Evolutionary conservation across 1,284 basidiomycete genomes (phyloP).

Genomic region (Mycena sp.): DNA sequence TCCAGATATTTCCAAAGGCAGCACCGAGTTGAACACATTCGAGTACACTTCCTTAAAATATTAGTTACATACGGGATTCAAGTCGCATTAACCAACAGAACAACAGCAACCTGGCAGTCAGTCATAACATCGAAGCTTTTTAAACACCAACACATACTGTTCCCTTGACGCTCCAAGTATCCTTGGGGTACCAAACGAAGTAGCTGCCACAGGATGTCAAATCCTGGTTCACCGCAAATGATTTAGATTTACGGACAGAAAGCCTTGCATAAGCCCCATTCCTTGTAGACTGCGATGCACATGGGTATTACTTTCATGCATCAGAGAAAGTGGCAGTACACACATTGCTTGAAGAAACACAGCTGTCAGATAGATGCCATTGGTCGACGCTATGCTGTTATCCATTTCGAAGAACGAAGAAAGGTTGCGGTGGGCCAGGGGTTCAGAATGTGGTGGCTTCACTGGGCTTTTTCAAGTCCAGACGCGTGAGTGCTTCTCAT

Average conservation of each 20-base stretch:
- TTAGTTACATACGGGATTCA: neutral
- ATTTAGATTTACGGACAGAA: neutral
- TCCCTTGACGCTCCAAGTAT: neutral
- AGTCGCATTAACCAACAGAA: neutral
- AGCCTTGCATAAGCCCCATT: slow-evolving; percentile 3
- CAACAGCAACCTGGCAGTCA: neutral
- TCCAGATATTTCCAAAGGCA: neutral
- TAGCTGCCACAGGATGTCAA: neutral
- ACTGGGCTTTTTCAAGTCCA: too few relatives aligned
- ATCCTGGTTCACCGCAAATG: neutral
- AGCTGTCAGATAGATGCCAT: too few relatives aligned
- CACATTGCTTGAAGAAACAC: too few relatives aligned
- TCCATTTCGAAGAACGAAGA: too few relatives aligned
- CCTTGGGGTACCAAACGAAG: slow-evolving; percentile 12
- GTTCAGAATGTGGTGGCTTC: too few relatives aligned
- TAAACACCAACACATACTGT: neutral
- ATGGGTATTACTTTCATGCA: too few relatives aligned
- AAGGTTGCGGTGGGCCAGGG: too few relatives aligned
- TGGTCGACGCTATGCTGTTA: too few relatives aligned
- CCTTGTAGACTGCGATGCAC: neutral
- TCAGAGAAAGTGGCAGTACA: too few relatives aligned
- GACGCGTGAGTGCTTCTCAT: too few relatives aligned
- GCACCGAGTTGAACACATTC: slow-evolving; percentile 6
- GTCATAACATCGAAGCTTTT: neutral
- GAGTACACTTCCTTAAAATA: neutral